Base-by-base conservation (phyloP, 2,329 filamentous ascomycete species). In the Sarocladium oryzae region DNA sequence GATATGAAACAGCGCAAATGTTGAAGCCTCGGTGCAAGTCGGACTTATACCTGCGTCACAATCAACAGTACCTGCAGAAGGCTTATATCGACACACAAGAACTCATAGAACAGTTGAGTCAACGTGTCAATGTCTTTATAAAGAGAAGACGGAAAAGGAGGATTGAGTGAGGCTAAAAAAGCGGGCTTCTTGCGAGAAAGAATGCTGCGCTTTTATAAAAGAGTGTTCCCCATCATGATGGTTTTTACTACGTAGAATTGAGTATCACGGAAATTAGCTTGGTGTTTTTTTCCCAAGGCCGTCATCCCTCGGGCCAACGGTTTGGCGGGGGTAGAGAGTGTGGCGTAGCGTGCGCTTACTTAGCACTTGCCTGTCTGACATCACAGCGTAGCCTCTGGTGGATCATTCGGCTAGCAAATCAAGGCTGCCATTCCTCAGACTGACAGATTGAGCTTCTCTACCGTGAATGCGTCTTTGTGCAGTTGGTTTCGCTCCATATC, bases 1-100 rank as follows among this genome's bases (percentile, higher is more conserved):
- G 18, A 15, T 16, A 23, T 28, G 7, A 5, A 13, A 26, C 40
- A 43, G 40, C 16, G 13, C 26, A 16, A 15, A 10, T 30, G 15
- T 13, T n/a, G 24, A 48, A 53, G 54, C 24, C 66, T 66, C n/a
- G 16, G 43, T 48, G 18, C 33, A 33, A 48, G 28, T 48, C 43
- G 43, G 43, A 48, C 43, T 48, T 48, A 48, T 48, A 48, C 43
- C 43, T 21, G 7, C 26, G 33, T 56, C 10, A 58, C 55, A 1
- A 50, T 63, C 3, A 52, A 56, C n/a, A 65, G 64, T 8, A 63
- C 57, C 37, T 49, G 53, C 11, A 32, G 61, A 21, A 56, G 58
- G 51, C 58, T 56, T 6, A 41, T 57, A 23, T 7, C 15, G 36
- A 35, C 26, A 32, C 45, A 43, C 10, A 54, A 35, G 26, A n/a